phyloP scores from a whole-genome alignment of 139 green algal species.

The Dunaliella primolecta region DNA sequence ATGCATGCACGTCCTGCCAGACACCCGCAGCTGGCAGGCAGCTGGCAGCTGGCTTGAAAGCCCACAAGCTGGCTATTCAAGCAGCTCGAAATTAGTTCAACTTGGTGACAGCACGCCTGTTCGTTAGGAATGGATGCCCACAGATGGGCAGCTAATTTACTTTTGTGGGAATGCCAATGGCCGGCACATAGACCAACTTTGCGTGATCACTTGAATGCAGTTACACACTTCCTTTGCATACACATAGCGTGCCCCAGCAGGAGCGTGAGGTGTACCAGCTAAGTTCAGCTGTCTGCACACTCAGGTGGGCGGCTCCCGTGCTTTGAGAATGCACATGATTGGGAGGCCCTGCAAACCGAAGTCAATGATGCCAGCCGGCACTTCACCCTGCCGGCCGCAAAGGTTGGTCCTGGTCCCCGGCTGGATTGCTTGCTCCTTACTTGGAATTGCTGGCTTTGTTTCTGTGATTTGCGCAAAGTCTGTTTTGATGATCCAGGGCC shows the following conservation, averaged over 20 bases:
- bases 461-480: too few relatives aligned
- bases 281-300: background rate
- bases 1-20: too few relatives aligned
- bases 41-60: too few relatives aligned
- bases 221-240: background rate
- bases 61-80: too few relatives aligned
- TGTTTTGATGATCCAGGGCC: too few relatives aligned
- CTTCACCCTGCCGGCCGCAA: constrained; percentile 20
- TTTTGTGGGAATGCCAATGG: background rate
- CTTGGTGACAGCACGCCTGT: too few relatives aligned
- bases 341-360: constrained; percentile 28
- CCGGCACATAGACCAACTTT: background rate
- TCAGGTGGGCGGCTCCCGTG: constrained; percentile 3
- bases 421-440: too few relatives aligned
- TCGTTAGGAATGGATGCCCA: background rate
- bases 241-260: background rate
- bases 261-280: background rate
- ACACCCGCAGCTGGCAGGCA: too few relatives aligned
- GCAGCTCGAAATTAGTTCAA: too few relatives aligned
- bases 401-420: too few relatives aligned
- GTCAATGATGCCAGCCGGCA: constrained; percentile 20
- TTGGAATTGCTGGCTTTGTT: too few relatives aligned
- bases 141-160: background rate
- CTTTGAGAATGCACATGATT: constrained; percentile 20
- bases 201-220: background rate